Conservation (phyloP, 306 rosid species). For the Cucurbita ficifolia region DNA sequence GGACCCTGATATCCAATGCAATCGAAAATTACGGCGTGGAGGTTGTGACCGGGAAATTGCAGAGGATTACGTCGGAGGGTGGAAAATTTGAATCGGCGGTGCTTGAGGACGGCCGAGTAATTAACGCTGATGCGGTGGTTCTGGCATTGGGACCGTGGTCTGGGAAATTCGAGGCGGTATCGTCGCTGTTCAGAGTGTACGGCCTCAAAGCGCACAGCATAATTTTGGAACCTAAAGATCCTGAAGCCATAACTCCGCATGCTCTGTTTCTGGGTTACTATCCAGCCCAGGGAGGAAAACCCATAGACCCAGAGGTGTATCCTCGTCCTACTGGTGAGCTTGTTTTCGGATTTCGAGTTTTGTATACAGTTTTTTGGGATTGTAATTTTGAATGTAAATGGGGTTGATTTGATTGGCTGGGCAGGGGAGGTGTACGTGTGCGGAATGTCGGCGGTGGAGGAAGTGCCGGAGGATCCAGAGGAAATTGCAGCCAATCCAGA, state of each 20-base stretch:
- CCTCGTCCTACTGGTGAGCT: conserved; percentile 84
- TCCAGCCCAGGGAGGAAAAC: conserved; percentile 20
- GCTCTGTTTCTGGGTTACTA: conserved; percentile 56
- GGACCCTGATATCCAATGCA: conserved; percentile 40
- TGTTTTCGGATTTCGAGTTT: neutral
- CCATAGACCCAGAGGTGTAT: conserved; percentile 73
- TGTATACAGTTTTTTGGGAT: neutral
- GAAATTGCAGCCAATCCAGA: conserved; percentile 38
- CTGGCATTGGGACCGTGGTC: conserved; percentile 87
- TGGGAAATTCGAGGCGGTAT: conserved; percentile 35
- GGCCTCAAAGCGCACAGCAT: conserved; percentile 72
- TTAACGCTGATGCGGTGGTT: conserved; percentile 58
- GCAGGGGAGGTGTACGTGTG: conserved; percentile 88
- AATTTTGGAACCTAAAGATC: conserved; percentile 55
- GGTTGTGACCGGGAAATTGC: conserved; percentile 61
- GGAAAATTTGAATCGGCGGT: conserved; percentile 38
- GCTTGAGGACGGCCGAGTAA: conserved; percentile 41
- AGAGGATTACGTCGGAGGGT: conserved; percentile 25
- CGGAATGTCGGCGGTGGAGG: conserved; percentile 64
- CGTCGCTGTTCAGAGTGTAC: conserved; percentile 44
- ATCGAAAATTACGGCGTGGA: conserved; percentile 44
- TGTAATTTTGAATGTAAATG: neutral
- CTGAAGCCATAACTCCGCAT: conserved; percentile 45
- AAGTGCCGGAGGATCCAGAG: conserved; percentile 64
- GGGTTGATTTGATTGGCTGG: conserved; percentile 1